Conservation (phyloP, 2,329 filamentous ascomycete species). For the Colletotrichum cereale region DNA sequence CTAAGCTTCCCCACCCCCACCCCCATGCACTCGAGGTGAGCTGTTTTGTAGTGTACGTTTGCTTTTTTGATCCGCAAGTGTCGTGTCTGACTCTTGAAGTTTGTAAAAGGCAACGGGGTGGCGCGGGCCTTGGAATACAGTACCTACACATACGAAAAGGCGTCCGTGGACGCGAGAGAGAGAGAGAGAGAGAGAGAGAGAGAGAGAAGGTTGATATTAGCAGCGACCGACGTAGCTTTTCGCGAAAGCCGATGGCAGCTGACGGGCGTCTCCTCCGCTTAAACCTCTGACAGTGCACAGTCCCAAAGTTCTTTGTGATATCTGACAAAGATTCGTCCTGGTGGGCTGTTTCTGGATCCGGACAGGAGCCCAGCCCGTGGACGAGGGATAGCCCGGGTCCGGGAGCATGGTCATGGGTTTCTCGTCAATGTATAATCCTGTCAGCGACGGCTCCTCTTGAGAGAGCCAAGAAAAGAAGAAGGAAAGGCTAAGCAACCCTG, state of each 20-base stretch:
- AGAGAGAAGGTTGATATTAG: not conserved
- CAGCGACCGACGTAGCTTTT: not conserved
- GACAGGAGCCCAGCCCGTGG: not conserved
- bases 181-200: no score
- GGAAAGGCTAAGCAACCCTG: not conserved
- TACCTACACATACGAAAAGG: no score
- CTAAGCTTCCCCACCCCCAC: no score
- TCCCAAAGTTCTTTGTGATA: slow-evolving; percentile 32
- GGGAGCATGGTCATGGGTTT: slow-evolving; percentile 35
- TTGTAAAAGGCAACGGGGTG: no score
- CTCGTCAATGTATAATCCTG: slow-evolving; percentile 11
- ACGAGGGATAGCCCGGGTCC: slow-evolving; percentile 22
- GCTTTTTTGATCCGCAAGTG: no score
- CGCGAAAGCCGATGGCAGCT: not conserved
- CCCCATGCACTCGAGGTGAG: no score
- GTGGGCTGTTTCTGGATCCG: not conserved
- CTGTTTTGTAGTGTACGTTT: no score
- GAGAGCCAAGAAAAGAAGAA: not conserved
- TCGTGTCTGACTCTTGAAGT: no score
- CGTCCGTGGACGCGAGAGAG: not conserved
- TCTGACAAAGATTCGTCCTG: slow-evolving; percentile 33
- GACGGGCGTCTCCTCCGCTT: not conserved
- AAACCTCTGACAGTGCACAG: slow-evolving; percentile 13
- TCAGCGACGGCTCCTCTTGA: slow-evolving; percentile 21
- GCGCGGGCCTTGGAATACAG: no score